Conservation (phyloP, 129 eudicot species). For the Dittrichia graveolens region DNA sequence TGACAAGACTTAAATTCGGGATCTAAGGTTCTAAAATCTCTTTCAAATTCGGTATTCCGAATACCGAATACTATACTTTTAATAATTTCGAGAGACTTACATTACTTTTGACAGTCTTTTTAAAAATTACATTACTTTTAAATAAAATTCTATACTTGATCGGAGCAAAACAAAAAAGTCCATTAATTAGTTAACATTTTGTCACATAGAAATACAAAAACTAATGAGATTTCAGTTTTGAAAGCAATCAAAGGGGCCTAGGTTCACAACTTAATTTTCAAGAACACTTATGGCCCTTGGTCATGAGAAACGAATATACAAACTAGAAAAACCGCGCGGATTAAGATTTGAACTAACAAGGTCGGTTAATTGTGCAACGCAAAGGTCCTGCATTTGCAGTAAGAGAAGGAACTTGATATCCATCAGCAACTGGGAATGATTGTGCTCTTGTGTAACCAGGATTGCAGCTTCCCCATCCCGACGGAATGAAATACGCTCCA, state of each 20-base stretch:
- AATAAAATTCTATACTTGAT: too few relatives aligned
- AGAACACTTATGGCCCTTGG: constrained; percentile 32
- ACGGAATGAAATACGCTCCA: constrained; percentile 70
- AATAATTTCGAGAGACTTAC: too few relatives aligned
- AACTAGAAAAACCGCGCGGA: constrained; percentile 1
- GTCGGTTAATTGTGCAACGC: constrained; percentile 32
- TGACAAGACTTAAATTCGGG: too few relatives aligned
- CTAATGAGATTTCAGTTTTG: neutral
- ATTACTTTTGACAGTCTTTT: too few relatives aligned
- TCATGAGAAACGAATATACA: neutral
- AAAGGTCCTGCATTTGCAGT: constrained; percentile 64
- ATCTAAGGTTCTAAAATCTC: too few relatives aligned
- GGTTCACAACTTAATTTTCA: constrained; percentile 20
- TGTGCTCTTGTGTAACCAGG: constrained; percentile 52
- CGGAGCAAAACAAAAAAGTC: neutral
- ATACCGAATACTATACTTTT: too few relatives aligned
- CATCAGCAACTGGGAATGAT: constrained; percentile 52
- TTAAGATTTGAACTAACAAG: constrained; percentile 35
- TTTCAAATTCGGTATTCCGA: too few relatives aligned
- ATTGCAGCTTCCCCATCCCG: constrained; percentile 59
- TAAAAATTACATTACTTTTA: too few relatives aligned
- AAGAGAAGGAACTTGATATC: constrained; percentile 53
- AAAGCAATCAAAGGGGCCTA: constrained; percentile 24
- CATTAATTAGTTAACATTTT: neutral
- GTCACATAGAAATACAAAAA: constrained; percentile 1